Conservation (phyloP, 2,329 filamentous ascomycete species). For the Diatrype stigma region DNA sequence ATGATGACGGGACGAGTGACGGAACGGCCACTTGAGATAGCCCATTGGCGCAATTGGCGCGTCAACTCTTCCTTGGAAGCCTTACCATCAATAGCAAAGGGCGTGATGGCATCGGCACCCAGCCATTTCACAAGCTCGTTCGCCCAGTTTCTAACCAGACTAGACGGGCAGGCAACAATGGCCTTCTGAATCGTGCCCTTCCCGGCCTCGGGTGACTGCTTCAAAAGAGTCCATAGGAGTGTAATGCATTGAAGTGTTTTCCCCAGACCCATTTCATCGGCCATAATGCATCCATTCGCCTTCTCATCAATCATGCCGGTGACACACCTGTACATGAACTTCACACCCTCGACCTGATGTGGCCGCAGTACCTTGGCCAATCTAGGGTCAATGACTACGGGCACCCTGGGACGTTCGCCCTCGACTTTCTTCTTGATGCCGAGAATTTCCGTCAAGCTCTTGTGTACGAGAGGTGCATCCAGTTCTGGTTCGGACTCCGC, state of each 20-base stretch:
- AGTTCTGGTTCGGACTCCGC: conserved; percentile 47
- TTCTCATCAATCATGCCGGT: conserved; percentile 94
- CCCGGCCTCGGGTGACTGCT: conserved; percentile 93
- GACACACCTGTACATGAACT: conserved; percentile 92
- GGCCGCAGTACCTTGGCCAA: conserved; percentile 87
- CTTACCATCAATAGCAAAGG: conserved; percentile 96
- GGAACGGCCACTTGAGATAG: conserved; percentile 81
- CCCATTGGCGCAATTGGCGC: conserved; percentile 89
- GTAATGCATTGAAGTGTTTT: conserved; percentile 98
- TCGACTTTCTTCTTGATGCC: conserved; percentile 89
- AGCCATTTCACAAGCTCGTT: conserved; percentile 98
- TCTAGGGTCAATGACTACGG: conserved; percentile 91
- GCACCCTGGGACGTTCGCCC: conserved; percentile 78
- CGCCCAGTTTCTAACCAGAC: conserved; percentile 95
- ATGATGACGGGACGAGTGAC: conserved; percentile 93
- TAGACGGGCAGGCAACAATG: conserved; percentile 94
- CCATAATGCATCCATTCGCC: conserved; percentile 98
- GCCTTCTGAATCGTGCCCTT: conserved; percentile 93
- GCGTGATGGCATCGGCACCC: conserved; percentile 81
- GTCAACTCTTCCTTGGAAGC: conserved; percentile 91
- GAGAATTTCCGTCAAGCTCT: conserved; percentile 90
- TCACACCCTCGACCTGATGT: conserved; percentile 97
- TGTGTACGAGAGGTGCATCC: conserved; percentile 82
- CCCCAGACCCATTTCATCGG: conserved; percentile 96
- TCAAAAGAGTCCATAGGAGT: conserved; percentile 92